phyloP scores from a whole-genome alignment of 352 stramenopile genomes.

The Stephanocyclus meneghinianus region DNA sequence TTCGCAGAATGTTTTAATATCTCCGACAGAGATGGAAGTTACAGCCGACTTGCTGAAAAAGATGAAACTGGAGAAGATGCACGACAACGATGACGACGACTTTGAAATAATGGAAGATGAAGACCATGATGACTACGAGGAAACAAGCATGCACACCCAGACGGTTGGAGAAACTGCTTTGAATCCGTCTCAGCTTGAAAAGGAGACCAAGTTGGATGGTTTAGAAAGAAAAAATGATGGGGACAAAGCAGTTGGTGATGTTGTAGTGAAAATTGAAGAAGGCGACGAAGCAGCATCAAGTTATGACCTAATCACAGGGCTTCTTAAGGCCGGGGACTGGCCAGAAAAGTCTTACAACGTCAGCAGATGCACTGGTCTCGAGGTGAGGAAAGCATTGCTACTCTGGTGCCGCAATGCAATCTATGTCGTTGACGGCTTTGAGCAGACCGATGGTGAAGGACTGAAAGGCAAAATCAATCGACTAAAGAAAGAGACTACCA shows the following conservation, averaged over 20 bases:
- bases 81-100: constrained; percentile 71
- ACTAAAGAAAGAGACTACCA: constrained; percentile 78
- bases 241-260: constrained; percentile 37
- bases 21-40: constrained; percentile 64
- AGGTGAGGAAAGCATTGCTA: constrained; percentile 82
- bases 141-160: constrained; percentile 31
- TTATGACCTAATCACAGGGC: constrained; percentile 82
- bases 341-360: constrained; percentile 84
- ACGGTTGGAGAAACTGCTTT: constrained; percentile 43
- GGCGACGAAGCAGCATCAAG: constrained; percentile 65
- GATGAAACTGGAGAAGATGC: constrained; percentile 70
- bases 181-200: constrained; percentile 23
- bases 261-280: constrained; percentile 54
- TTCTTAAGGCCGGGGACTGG: constrained; percentile 81
- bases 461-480: constrained; percentile 82
- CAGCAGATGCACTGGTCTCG: constrained; percentile 80
- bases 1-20: constrained; percentile 2
- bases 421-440: constrained; percentile 85
- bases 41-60: constrained; percentile 81
- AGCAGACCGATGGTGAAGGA: constrained; percentile 79
- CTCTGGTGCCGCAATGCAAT: constrained; percentile 80
- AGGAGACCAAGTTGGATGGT: constrained; percentile 17
- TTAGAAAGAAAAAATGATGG: constrained; percentile 19
- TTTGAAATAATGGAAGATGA: constrained; percentile 65
- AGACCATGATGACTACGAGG: constrained; percentile 49